Evolutionary conservation across 2,329 filamentous ascomycete species (phyloP).

Genomic region (Claviceps arundinis): DNA sequence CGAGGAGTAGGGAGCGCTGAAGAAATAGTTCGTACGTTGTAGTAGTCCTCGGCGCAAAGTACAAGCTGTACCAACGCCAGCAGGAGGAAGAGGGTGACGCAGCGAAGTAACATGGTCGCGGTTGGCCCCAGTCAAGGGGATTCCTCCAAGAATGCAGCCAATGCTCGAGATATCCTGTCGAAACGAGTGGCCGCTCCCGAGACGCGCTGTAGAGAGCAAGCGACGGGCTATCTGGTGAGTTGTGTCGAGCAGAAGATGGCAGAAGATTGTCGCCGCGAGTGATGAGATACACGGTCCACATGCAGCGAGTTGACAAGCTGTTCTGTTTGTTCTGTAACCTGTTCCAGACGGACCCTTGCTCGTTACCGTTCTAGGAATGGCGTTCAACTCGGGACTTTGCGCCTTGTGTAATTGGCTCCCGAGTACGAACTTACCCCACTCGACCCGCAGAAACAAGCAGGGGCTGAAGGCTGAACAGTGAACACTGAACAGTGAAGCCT

Average conservation of each 20-base stretch:
- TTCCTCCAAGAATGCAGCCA: background rate
- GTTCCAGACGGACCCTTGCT: background rate
- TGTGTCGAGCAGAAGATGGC: background rate
- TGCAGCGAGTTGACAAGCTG: background rate
- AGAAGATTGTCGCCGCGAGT: background rate
- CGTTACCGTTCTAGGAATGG: too few relatives aligned
- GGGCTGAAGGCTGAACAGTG: too few relatives aligned
- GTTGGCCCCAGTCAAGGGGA: conserved; percentile 7
- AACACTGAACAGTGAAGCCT: too few relatives aligned
- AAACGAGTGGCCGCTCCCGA: background rate
- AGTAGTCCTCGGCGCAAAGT: conserved; percentile 58
- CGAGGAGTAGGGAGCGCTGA: too few relatives aligned
- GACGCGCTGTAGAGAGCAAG: conserved; percentile 2
- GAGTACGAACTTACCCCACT: too few relatives aligned
- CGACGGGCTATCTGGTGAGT: conserved; percentile 3
- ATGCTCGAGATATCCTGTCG: background rate
- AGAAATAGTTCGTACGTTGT: conserved; percentile 43
- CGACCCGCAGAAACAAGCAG: too few relatives aligned
- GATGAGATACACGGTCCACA: too few relatives aligned
- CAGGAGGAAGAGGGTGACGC: conserved; percentile 36
- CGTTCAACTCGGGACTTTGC: too few relatives aligned
- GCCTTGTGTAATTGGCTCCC: too few relatives aligned
- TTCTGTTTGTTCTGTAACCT: background rate
- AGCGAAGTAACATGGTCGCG: conserved; percentile 37
- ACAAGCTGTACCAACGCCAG: conserved; percentile 40